Conservation (phyloP, 2,329 filamentous ascomycete species). For the Monilinia polystroma region DNA sequence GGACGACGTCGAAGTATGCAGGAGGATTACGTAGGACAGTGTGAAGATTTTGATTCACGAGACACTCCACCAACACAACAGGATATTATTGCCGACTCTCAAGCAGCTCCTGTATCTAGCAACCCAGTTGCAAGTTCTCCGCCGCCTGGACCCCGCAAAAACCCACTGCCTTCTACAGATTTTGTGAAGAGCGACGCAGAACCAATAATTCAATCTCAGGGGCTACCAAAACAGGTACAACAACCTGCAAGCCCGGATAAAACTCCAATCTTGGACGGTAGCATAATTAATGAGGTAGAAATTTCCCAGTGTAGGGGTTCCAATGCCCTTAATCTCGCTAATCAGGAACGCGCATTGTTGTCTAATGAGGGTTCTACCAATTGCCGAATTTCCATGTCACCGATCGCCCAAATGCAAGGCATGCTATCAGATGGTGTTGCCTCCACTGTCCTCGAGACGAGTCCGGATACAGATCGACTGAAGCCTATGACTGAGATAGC, state of each 20-base stretch:
- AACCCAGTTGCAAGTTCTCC: constrained; percentile 14
- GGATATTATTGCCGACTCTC: constrained; percentile 37
- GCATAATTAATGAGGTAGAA: neutral
- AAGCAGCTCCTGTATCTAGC: constrained; percentile 23
- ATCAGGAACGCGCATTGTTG: constrained; percentile 23
- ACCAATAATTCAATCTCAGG: constrained; percentile 7
- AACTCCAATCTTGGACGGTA: neutral
- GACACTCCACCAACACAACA: constrained; percentile 32
- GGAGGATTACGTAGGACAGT: constrained; percentile 37
- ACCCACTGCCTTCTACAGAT: no score
- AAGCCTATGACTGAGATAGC: constrained; percentile 37
- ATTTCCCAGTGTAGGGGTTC: neutral
- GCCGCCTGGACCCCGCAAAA: neutral
- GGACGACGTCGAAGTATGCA: constrained; percentile 30
- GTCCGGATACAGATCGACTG: constrained; percentile 30
- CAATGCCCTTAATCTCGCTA: neutral
- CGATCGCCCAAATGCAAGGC: constrained; percentile 19
- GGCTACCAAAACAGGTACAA: neutral
- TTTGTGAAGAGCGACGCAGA: neutral
- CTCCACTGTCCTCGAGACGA: constrained; percentile 38
- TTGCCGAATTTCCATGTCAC: constrained; percentile 22
- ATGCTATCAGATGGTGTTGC: constrained; percentile 24
- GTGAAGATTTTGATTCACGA: constrained; percentile 32
- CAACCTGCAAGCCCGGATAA: neutral
- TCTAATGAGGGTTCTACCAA: constrained; percentile 29